These are phyloP conservation scores for Colletotrichum higginsianum DNA, from an alignment of 2,329 filamentous ascomycete species.

Conservation along the genomic window DNA sequence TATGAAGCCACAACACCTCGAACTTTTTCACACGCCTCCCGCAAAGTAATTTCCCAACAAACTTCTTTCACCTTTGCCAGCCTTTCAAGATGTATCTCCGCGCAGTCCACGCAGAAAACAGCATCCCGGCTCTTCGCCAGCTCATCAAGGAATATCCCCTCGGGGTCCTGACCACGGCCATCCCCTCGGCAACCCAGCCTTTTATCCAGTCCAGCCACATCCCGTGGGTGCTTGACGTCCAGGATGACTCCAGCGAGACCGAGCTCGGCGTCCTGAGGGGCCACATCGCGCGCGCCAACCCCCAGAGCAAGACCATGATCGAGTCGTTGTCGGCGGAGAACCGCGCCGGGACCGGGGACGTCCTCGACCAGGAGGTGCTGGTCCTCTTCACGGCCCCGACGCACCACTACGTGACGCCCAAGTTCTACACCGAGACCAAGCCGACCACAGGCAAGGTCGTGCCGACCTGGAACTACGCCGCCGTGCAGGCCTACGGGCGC, in stretches of 20 bases:
- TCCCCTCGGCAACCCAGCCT: conserved; percentile 63
- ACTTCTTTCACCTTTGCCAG: neutral
- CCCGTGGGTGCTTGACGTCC: conserved; percentile 70
- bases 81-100: conserved; percentile 69
- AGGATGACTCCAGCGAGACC: conserved; percentile 56
- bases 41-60: neutral
- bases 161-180: conserved; percentile 74
- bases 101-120: conserved; percentile 65
- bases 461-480: conserved; percentile 80
- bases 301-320: conserved; percentile 74
- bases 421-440: conserved; percentile 78
- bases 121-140: conserved; percentile 64
- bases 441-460: conserved; percentile 76
- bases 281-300: conserved; percentile 75
- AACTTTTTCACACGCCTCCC: neutral
- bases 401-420: conserved; percentile 78
- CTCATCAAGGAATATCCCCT: conserved; percentile 74
- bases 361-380: conserved; percentile 69
- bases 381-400: conserved; percentile 71
- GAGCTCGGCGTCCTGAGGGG: conserved; percentile 67
- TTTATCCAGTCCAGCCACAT: conserved; percentile 73
- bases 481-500: conserved; percentile 74
- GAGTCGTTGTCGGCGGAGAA: conserved; percentile 53
- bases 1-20: neutral
- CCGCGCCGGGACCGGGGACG: conserved; percentile 37